These are phyloP conservation scores for Quercus ilex DNA, from an alignment of 306 rosid genomes.

Conservation along the genomic window DNA sequence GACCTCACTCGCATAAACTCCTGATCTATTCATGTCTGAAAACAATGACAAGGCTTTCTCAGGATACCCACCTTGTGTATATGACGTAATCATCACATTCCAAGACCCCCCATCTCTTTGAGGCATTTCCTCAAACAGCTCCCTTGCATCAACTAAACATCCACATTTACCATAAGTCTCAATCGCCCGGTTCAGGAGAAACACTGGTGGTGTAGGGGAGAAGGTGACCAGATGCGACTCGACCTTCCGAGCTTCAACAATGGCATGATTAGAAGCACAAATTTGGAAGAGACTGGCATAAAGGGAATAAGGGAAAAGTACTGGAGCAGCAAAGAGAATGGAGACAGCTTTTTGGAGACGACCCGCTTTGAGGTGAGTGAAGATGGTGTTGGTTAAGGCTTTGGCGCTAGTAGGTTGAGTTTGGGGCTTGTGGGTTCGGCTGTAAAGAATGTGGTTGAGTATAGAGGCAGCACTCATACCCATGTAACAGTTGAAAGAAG, in stretches of 20 bases:
- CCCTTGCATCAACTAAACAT: too few species aligned
- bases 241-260: too few species aligned
- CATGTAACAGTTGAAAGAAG: constrained; percentile 8
- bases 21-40: constrained; percentile 34
- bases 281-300: too few species aligned
- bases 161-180: too few species aligned
- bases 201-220: too few species aligned
- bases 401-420: constrained; percentile 14
- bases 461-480: constrained; percentile 37
- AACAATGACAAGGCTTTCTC: constrained; percentile 36
- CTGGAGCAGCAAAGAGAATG: too few species aligned
- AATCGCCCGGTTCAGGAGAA: too few species aligned
- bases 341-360: constrained; percentile 47
- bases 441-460: constrained; percentile 33
- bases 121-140: too few species aligned
- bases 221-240: too few species aligned
- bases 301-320: too few species aligned
- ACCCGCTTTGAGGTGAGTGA: constrained; percentile 30
- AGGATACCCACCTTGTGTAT: constrained; percentile 32
- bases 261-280: too few species aligned
- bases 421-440: constrained; percentile 17
- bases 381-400: constrained; percentile 25
- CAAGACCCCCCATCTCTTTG: constrained; percentile 43
- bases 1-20: constrained; percentile 38
- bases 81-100: constrained; percentile 60